Evolutionary conservation across 2,329 filamentous ascomycete genomes (phyloP).

Genomic region (Lasiodiplodia gonubiensis): DNA sequence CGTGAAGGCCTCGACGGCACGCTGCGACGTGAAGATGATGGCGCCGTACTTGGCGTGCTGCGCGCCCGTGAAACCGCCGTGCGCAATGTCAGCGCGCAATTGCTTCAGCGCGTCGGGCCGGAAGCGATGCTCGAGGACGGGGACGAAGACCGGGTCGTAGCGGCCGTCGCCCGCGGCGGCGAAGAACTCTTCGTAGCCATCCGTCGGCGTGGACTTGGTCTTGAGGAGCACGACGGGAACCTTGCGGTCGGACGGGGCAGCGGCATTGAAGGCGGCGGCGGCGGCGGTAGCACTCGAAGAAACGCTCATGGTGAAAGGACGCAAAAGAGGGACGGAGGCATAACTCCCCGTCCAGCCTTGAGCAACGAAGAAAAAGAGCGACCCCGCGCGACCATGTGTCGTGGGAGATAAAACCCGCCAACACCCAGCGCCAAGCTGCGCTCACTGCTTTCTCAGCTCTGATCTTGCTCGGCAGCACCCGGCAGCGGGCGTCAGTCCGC

Average conservation of each 20-base stretch:
- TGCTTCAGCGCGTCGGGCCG: constrained; percentile 62
- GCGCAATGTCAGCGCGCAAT: constrained; percentile 59
- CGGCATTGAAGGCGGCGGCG: neutral
- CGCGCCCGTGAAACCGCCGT: constrained; percentile 46
- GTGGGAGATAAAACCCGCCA: neutral
- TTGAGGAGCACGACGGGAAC: constrained; percentile 75
- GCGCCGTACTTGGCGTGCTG: constrained; percentile 65
- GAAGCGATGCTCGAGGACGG: constrained; percentile 76
- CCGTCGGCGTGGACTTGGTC: constrained; percentile 73
- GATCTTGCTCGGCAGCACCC: constrained; percentile 18
- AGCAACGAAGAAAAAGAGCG: neutral
- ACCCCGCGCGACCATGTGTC: neutral
- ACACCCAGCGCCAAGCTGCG: neutral
- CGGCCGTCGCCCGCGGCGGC: constrained; percentile 49
- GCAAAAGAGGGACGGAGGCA: constrained; percentile 4
- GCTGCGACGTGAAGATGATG: constrained; percentile 83
- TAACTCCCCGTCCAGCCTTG: neutral
- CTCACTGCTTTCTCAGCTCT: neutral
- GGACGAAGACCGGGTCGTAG: constrained; percentile 73
- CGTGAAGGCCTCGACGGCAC: constrained; percentile 79
- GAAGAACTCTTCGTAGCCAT: constrained; percentile 75
- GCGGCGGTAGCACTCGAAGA: constrained; percentile 8
- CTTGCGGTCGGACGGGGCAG: constrained; percentile 29
- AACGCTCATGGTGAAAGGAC: constrained; percentile 25
- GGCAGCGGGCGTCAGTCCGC: neutral